These are phyloP conservation scores for Zostera marina DNA, from an alignment of 116 monocot species.

Conservation along the genomic window DNA sequence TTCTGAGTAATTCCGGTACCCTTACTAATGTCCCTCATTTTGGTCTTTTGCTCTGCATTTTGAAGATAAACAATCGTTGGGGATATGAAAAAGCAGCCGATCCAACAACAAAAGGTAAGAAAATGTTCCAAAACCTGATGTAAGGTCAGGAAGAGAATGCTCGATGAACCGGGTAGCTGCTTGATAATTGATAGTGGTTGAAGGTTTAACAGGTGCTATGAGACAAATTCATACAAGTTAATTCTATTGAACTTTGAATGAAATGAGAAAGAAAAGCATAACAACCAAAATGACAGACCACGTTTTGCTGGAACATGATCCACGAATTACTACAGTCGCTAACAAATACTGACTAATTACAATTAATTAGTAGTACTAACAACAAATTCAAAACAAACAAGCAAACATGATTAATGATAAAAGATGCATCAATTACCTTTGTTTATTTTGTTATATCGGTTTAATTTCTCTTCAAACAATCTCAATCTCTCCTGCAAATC, in stretches of 20 bases:
- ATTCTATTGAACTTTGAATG: too few species aligned
- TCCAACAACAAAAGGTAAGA: neutral
- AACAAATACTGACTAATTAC: too few species aligned
- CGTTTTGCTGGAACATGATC: too few species aligned
- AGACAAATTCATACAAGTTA: conserved; percentile 1
- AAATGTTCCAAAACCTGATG: conserved; percentile 21
- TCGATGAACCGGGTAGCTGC: conserved; percentile 77
- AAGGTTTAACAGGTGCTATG: conserved; percentile 65
- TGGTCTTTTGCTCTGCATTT: conserved; percentile 53
- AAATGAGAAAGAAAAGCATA: too few species aligned
- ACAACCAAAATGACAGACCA: too few species aligned
- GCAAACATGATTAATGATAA: conserved; percentile 1
- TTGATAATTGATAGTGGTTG: conserved; percentile 45
- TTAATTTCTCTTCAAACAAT: conserved; percentile 56
- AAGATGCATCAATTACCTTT: conserved; percentile 19
- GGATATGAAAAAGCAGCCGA: neutral
- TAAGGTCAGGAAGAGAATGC: conserved; percentile 67
- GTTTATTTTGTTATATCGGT: conserved; percentile 37
- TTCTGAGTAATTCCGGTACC: conserved; percentile 15
- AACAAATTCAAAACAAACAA: conserved; percentile 1
- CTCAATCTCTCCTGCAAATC: conserved; percentile 55
- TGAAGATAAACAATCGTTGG: neutral
- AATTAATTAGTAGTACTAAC: too few species aligned
- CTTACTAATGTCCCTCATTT: conserved; percentile 47
- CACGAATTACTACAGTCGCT: too few species aligned